These are phyloP conservation scores for Phytophthora quininea DNA, from an alignment of 352 stramenopile genomes.

Conservation along the genomic window DNA sequence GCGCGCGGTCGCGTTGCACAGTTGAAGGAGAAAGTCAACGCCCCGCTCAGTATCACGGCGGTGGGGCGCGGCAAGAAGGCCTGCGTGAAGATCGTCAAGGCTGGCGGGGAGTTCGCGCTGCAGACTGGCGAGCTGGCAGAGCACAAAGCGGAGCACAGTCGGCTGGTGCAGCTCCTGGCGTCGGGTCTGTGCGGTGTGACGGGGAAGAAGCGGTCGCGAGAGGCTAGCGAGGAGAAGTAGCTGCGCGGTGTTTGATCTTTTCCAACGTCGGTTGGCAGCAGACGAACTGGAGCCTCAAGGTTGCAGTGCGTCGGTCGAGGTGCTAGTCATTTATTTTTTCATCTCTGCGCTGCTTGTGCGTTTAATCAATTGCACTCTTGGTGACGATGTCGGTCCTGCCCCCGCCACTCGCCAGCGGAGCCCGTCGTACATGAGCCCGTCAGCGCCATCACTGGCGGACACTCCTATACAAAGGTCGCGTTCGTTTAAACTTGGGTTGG, in stretches of 20 bases:
- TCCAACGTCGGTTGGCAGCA: not conserved
- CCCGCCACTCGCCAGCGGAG: too few relatives aligned
- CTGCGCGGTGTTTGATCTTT: not conserved
- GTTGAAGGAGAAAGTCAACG: slow-evolving; percentile 5
- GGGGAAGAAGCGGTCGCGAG: not conserved
- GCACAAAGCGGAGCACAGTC: slow-evolving; percentile 12
- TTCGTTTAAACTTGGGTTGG: too few relatives aligned
- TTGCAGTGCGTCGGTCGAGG: too few relatives aligned
- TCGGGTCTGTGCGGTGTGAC: not conserved
- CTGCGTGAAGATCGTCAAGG: slow-evolving; percentile 13
- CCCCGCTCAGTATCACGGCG: slow-evolving; percentile 11
- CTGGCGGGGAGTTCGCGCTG: slow-evolving; percentile 5
- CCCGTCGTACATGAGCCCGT: too few relatives aligned
- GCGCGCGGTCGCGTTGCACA: not conserved
- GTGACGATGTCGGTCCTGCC: too few relatives aligned
- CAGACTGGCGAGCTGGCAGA: slow-evolving; percentile 7
- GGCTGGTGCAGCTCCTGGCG: slow-evolving; percentile 5
- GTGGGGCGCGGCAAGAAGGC: slow-evolving; percentile 3
- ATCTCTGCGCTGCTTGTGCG: too few relatives aligned
- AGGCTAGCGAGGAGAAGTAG: not conserved
- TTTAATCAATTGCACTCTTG: too few relatives aligned
- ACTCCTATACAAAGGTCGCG: too few relatives aligned
- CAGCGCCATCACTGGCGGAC: too few relatives aligned
- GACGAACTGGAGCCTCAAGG: too few relatives aligned
- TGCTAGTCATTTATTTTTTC: too few relatives aligned